Evolutionary conservation across 2,329 filamentous ascomycete genomes (phyloP), one percentile per base, ranked within the genome.

Genomic region (Basipetospora sp.): DNA sequence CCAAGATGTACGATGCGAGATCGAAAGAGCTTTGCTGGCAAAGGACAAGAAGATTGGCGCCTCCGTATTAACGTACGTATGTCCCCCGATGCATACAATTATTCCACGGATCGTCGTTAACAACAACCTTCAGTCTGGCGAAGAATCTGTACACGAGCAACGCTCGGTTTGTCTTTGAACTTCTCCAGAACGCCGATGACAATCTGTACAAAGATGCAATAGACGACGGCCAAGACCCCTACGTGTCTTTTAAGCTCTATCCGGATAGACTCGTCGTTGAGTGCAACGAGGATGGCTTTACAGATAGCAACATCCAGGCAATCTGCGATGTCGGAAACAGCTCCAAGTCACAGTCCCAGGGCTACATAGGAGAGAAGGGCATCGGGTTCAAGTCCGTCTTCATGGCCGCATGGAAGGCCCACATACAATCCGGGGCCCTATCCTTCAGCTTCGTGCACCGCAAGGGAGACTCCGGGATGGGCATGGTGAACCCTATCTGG

Each of bases 151-250:
- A 66, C 42, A 49, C 54, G 1, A 63, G 53, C 34, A 53, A 58
- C 5, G 55, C 62, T 1, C 56, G 63, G 22, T 72, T 71, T 43
- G 49, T 72, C 1, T 64, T 68, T 25, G 67, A 72, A 46, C 46
- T 73, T 1, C 55, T 72, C 0, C 67, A 71, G 42, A 73, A 72
- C 45, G 65, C 65, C 4, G 68, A 73, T 31, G 66, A 71, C 46
- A 69, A 69, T 40, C 39, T 41, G 9, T 71, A 62, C 43, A 39
- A 4, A 10, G 46, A 31, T 13, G 51, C 53, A 1, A 16, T 30
- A 4, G 42, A 36, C 1, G 41, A 16, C 0, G 45, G 50, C 0
- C 20, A 41, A 0, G 41, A 38, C 3, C 61, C 61, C 0, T 54
- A 45, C 31, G 45, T 60, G 1, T 44, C 47, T 6, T 66, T 60